Evolutionary conservation across 257 asterid species (phyloP).

Genomic region (Nicotiana otophora): DNA sequence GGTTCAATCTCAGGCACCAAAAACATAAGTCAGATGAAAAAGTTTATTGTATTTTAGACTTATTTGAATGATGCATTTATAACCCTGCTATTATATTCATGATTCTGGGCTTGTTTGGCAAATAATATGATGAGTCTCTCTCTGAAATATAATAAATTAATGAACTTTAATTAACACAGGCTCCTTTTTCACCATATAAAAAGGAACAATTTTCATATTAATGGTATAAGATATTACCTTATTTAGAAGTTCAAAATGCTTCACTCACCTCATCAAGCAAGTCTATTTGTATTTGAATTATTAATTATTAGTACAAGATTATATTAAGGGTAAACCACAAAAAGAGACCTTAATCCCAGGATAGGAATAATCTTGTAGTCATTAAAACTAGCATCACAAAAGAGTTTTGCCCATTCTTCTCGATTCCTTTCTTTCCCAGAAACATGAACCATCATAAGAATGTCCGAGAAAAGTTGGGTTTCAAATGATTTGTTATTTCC

Average conservation of each 20-base stretch:
- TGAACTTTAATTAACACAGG: not conserved
- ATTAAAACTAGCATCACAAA: not conserved
- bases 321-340: constrained; percentile 14
- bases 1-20: not conserved
- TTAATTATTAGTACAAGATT: not conserved
- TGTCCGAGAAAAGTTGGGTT: not conserved
- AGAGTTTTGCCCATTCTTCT: not conserved
- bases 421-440: not conserved
- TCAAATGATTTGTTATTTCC: not conserved
- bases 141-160: too few relatives aligned
- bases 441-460: constrained; percentile 5
- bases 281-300: not conserved
- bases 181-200: not conserved
- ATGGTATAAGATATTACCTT: not conserved
- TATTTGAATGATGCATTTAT: too few relatives aligned
- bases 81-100: not conserved
- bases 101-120: not conserved
- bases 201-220: not conserved
- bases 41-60: too few relatives aligned
- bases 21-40: too few relatives aligned
- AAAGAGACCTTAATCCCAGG: constrained; percentile 5
- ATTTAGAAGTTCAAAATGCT: not conserved
- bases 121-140: not conserved
- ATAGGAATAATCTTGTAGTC: constrained; percentile 7
- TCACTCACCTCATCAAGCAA: not conserved